A percentile compares a stretch with the other conserved stretches of the same genome.
These are phyloP conservation scores for Marasmius sp. DNA, from an alignment of 1,284 basidiomycete species.

Conservation along the genomic window DNA sequence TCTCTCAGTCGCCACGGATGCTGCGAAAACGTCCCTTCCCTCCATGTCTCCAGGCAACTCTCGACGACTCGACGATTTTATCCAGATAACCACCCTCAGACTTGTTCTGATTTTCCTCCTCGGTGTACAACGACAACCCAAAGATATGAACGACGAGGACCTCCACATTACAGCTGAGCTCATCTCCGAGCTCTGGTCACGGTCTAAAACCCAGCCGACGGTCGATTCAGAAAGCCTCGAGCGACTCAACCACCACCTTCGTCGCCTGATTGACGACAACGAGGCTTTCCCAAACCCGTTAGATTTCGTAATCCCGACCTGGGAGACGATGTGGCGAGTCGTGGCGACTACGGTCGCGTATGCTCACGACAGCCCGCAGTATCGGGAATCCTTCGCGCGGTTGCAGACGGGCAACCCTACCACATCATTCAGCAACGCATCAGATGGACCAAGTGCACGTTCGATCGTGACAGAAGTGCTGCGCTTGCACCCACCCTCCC, in stretches of 20 bases:
- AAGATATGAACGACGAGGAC: conserved; percentile 28
- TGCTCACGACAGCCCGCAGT: conserved; percentile 25
- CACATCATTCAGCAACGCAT: conserved; percentile 29
- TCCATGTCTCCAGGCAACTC: conserved; percentile 3
- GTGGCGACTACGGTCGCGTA: conserved; percentile 45
- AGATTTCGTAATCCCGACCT: conserved; percentile 54
- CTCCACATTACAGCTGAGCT: conserved; percentile 31
- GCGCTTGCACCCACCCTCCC: conserved; percentile 46
- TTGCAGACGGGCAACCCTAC: conserved; percentile 39
- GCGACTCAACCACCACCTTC: conserved; percentile 28
- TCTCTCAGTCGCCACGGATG: conserved; percentile 24
- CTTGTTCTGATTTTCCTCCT: conserved; percentile 42
- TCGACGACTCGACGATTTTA: conserved; percentile 34
- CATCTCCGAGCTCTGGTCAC: conserved; percentile 42
- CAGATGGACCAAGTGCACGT: conserved; percentile 32
- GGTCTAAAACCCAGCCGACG: conserved; percentile 31
- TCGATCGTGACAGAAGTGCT: conserved; percentile 44
- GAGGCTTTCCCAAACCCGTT: conserved; percentile 37
- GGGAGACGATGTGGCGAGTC: conserved; percentile 64
- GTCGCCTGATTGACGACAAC: conserved; percentile 36
- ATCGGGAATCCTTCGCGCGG: conserved; percentile 31
- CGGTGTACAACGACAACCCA: conserved; percentile 27
- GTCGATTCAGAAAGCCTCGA: conserved; percentile 7
- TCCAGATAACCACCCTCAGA: conserved; percentile 44
- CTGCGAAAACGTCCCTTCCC: conserved; percentile 29